Evolutionary conservation across 2,329 filamentous ascomycete genomes (phyloP), one percentile per base, ranked within the genome.

Genomic region (Fusarium pilosicola): DNA sequence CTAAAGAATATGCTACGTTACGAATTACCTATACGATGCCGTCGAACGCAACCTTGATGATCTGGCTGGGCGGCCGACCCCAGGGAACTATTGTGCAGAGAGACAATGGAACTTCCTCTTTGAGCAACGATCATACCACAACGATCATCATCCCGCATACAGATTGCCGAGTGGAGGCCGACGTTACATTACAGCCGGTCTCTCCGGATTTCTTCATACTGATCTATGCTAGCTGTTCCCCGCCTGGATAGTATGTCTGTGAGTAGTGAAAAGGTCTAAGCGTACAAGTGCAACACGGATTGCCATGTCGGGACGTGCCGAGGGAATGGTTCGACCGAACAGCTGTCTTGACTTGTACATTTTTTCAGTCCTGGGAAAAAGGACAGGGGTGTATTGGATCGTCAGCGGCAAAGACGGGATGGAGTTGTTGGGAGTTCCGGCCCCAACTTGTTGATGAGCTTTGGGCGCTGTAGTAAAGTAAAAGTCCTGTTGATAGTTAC

Each of bases 61-160:
- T 36, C 24, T 28, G 30, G 30, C 55, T 49, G n/a, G n/a, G 55
- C 55, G 55, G 41, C 55, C 55, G 55, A 58, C n/a, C 55, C 55
- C 20, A 36, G 55, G 28, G 41, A 26, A 48, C 28, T 32, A 57
- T 57, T 48, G n/a, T 17, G 18, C 7, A 15, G 41, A 36, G 39
- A 26, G 39, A n/a, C 4, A n/a, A 58, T 36, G n/a, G 55, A 58
- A 49, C 55, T 58, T 58, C 55, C 41, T 34, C 30, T 48, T 58
- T 49, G 41, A 49, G 55, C 24, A 22, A 36, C 20, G 24, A 58
- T 26, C 55, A 58, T 13, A 28, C 55, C 41, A 48, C 30, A 12
- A n/a, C 11, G 51, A 55, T 55, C 51, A 28, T 41, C 51, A n/a
- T n/a, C 34, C 41, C 11, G 30, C 55, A 49, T 36, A 26, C 24